Conservation (phyloP, 2,329 filamentous ascomycete species). For the Fusarium nisikadoi region DNA sequence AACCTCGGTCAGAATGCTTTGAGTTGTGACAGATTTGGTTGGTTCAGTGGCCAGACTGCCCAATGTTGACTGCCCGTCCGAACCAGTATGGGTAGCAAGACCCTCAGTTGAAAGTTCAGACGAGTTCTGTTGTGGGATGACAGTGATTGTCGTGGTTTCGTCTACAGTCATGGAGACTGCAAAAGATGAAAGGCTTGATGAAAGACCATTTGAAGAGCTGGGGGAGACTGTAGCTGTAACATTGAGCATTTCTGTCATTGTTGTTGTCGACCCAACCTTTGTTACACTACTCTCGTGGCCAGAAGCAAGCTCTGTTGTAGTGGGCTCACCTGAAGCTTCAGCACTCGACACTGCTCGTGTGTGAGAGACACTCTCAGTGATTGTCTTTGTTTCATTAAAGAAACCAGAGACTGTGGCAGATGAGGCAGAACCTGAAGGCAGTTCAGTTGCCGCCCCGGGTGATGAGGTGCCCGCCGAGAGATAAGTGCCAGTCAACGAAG, state of each 20-base stretch:
- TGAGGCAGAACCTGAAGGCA: background rate
- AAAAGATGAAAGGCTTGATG: slow-evolving; percentile 1
- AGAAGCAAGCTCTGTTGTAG: background rate
- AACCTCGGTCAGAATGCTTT: background rate
- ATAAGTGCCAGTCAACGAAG: background rate
- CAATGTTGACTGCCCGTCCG: background rate
- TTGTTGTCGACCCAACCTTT: slow-evolving; percentile 2
- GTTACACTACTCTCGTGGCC: background rate
- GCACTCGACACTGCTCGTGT: background rate
- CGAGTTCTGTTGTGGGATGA: slow-evolving; percentile 6
- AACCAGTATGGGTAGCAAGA: background rate
- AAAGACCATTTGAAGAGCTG: background rate
- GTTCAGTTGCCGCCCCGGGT: background rate
- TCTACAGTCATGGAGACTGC: slow-evolving; percentile 1
- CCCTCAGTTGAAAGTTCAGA: background rate
- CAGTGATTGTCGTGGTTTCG: background rate
- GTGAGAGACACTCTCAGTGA: background rate
- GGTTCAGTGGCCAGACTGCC: background rate
- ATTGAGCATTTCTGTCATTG: slow-evolving; percentile 26
- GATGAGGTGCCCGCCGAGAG: background rate
- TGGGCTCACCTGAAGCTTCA: background rate
- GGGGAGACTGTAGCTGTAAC: slow-evolving; percentile 18
- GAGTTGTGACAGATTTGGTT: background rate
- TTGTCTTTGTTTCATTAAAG: background rate
- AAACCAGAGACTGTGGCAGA: background rate